Evolutionary conservation across 1,284 basidiomycete species (phyloP), one percentile per base, ranked within the genome.

Genomic region (Tilletia caries): DNA sequence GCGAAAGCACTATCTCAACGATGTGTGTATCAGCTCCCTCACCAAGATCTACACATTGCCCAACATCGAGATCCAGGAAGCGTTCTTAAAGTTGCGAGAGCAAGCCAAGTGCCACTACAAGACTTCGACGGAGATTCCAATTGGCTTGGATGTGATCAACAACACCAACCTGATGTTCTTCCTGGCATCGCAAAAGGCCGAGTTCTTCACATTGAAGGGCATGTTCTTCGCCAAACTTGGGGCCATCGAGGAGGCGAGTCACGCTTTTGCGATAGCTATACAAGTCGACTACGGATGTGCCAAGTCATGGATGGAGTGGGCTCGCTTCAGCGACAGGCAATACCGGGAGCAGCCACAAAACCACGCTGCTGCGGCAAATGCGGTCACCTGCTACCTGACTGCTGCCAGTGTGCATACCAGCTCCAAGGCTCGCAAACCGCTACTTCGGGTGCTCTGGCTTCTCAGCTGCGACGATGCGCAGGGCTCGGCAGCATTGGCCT

Each of bases 101-200:
- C 96, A 99, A 85, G 97, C 96, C n/a, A 91, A 95, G 66, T 98
- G 95, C 81, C 95, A 98, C 85, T 98, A 96, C 85, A 94, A 97
- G 84, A 94, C 92, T 79, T 91, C 92, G 0, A 91, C 91, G 73
- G 95, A 98, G 84, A 88, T 98, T 72, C 90, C 92, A 73, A 91
- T 93, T 12, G 97, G 97, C 50, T 86, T 98, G 50, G 96, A 98
- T 79, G 93, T 97, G 70, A 98, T 99, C 87, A 98, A 97, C 85
- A 98, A 97, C 81, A 99, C 96, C 32, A 99, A 99, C 83, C 86
- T 99, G 71, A 93, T 97, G 88, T 99, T 98, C 87, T 99, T 99
- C 86, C 93, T 93, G 18, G 89, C 87, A 8, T 86, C 90, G 3
- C 96, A 99, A 83, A 98, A 98, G 84, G 93, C 96, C 37, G 96